Conservation (phyloP, 2,329 filamentous ascomycete species). For the Clonostachys sp. region DNA sequence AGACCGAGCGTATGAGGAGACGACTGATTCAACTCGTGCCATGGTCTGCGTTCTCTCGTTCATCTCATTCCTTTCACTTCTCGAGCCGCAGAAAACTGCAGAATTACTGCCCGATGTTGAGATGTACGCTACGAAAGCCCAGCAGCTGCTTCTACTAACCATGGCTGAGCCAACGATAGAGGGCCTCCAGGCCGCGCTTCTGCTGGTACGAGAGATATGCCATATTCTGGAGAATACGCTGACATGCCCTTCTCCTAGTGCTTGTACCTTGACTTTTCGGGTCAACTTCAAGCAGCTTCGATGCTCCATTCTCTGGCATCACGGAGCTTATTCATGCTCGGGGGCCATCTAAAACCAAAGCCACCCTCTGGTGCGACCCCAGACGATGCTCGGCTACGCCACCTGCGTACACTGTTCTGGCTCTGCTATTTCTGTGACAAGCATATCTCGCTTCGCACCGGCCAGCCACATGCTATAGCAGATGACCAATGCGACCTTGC, state of each 20-base stretch:
- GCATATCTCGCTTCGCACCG: conserved; percentile 12
- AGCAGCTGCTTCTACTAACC: conserved; percentile 4
- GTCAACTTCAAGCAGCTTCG: conserved; percentile 22
- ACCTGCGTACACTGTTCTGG: conserved; percentile 14
- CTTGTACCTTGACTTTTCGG: background rate
- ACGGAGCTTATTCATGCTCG: conserved; percentile 37
- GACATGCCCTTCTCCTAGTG: too few relatives aligned
- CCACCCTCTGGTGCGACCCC: conserved; percentile 1
- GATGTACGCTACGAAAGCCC: conserved; percentile 9
- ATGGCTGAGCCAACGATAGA: conserved; percentile 17
- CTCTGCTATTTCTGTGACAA: conserved; percentile 18
- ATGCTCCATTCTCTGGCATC: conserved; percentile 29
- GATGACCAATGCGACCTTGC: conserved; percentile 48
- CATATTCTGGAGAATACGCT: too few relatives aligned
- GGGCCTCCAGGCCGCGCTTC: conserved; percentile 28
- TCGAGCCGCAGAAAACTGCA: background rate
- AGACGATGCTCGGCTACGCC: background rate
- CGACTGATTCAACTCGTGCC: conserved; percentile 12
- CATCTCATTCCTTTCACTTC: conserved; percentile 20
- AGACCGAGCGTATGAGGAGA: conserved; percentile 28
- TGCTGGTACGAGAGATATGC: conserved; percentile 26
- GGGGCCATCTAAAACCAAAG: conserved; percentile 21
- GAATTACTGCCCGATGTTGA: background rate
- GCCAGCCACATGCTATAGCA: conserved; percentile 14
- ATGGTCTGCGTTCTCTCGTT: conserved; percentile 39